Evolutionary conservation across 2,329 filamentous ascomycete species (phyloP).

Genomic region (Fusarium piperis): DNA sequence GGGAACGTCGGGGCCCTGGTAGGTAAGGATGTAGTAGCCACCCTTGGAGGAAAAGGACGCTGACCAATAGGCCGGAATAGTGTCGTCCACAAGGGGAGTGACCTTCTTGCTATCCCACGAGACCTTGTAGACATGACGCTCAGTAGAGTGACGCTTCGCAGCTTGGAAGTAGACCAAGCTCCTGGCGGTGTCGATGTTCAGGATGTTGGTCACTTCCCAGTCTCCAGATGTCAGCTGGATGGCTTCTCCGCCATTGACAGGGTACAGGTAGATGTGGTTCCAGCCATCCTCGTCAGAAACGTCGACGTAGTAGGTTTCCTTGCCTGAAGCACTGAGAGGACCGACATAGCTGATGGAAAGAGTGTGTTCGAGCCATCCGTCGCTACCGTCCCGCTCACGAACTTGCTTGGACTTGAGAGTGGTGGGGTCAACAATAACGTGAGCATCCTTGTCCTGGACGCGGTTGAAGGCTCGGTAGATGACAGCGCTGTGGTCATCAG

Average conservation of each 20-base stretch:
- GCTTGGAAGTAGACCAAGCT: slow-evolving; percentile 72
- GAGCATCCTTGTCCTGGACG: slow-evolving; percentile 71
- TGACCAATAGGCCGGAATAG: slow-evolving; percentile 66
- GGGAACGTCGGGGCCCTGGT: slow-evolving; percentile 72
- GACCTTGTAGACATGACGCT: slow-evolving; percentile 74
- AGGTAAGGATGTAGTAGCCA: slow-evolving; percentile 73
- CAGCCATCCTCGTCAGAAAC: slow-evolving; percentile 73
- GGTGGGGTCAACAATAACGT: slow-evolving; percentile 67
- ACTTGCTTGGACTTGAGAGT: slow-evolving; percentile 57
- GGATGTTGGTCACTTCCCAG: slow-evolving; percentile 70
- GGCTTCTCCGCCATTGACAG: slow-evolving; percentile 63
- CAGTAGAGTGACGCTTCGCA: slow-evolving; percentile 72
- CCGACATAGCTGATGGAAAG: slow-evolving; percentile 66
- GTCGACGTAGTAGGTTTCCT: slow-evolving; percentile 68
- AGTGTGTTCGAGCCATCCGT: slow-evolving; percentile 71
- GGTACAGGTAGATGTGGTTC: slow-evolving; percentile 75
- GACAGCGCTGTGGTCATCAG: slow-evolving; percentile 66
- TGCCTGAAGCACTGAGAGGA: slow-evolving; percentile 48
- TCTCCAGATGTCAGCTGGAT: slow-evolving; percentile 70
- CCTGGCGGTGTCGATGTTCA: slow-evolving; percentile 66
- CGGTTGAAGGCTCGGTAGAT: slow-evolving; percentile 75
- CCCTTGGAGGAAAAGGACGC: slow-evolving; percentile 72
- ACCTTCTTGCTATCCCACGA: slow-evolving; percentile 64
- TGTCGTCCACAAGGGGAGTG: slow-evolving; percentile 70
- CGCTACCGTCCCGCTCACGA: slow-evolving; percentile 66